These are phyloP conservation scores for Pythium monospermum DNA, from an alignment of 352 stramenopile genomes.

Conservation along the genomic window DNA sequence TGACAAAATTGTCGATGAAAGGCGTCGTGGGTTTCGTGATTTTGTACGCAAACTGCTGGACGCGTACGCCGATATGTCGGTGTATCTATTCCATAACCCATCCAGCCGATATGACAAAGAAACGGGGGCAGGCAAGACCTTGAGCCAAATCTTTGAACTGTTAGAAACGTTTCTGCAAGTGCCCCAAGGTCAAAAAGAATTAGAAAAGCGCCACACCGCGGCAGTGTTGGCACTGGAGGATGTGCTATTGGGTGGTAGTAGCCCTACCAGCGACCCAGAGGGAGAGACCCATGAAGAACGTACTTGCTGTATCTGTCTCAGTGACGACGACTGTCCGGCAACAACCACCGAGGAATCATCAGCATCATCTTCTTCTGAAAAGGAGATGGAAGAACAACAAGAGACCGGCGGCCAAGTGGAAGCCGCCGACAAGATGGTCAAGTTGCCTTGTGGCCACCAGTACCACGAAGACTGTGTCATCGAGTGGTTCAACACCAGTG, in stretches of 20 bases:
- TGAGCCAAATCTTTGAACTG: constrained; percentile 29
- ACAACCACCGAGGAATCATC: too few relatives aligned
- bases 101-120: too few relatives aligned
- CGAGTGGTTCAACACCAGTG: constrained; percentile 68
- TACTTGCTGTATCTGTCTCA: constrained; percentile 48
- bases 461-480: constrained; percentile 81
- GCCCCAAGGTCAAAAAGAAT: constrained; percentile 42
- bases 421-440: constrained; percentile 41
- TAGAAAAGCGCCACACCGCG: constrained; percentile 37
- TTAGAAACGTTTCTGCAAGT: constrained; percentile 52
- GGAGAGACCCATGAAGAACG: too few relatives aligned
- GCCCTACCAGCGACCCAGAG: too few relatives aligned
- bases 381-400: too few relatives aligned
- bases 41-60: constrained; percentile 52
- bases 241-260: too few relatives aligned
- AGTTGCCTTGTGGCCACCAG: constrained; percentile 55
- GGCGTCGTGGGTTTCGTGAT: constrained; percentile 36
- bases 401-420: constrained; percentile 16
- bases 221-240: too few relatives aligned
- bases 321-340: constrained; percentile 22
- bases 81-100: constrained; percentile 35
- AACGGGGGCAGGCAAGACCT: constrained; percentile 11
- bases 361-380: too few relatives aligned
- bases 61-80: constrained; percentile 54
- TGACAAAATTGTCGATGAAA: constrained; percentile 40